Percentiles rank a stretch among this genome's conserved stretches.
These are phyloP conservation scores for Tetrapisispora phaffii DNA, from an alignment of 805 yeast species.

Conservation along the genomic window DNA sequence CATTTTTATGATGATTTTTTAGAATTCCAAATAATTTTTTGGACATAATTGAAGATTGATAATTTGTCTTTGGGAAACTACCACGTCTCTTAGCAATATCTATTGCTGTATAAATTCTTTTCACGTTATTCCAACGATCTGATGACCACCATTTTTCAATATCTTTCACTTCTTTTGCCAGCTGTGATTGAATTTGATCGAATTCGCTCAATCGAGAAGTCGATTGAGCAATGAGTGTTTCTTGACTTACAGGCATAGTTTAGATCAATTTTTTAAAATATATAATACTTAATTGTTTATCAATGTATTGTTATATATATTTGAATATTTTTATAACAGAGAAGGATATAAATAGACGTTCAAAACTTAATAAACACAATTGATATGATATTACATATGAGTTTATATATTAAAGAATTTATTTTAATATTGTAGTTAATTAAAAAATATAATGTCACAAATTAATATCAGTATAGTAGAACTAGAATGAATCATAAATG, in stretches of 20 bases:
- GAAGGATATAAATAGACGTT: too few relatives aligned
- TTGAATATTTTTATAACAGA: too few relatives aligned
- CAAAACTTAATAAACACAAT: too few relatives aligned
- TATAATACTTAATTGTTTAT: too few relatives aligned
- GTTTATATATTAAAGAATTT: too few relatives aligned
- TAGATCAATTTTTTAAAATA: too few relatives aligned
- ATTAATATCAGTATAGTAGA: too few relatives aligned
- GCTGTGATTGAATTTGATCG: constrained; percentile 10
- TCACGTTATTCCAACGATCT: constrained; percentile 85
- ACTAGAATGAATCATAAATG: background rate
- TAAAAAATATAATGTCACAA: too few relatives aligned
- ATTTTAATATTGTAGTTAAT: too few relatives aligned
- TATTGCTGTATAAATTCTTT: constrained; percentile 78
- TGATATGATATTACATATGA: background rate
- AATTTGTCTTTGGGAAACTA: constrained; percentile 50
- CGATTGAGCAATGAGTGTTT: background rate
- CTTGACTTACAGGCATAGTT: constrained; percentile 1
- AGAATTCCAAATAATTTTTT: constrained; percentile 68
- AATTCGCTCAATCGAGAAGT: constrained; percentile 3
- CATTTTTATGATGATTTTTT: constrained; percentile 49
- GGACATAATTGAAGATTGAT: constrained; percentile 72
- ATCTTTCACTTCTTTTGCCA: constrained; percentile 47
- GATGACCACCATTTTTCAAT: constrained; percentile 86
- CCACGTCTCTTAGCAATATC: constrained; percentile 89
- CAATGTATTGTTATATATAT: too few relatives aligned